A percentile compares a stretch with the other conserved stretches of the same genome.
These are phyloP conservation scores for Xylariaceae sp. DNA, from an alignment of 2,329 filamentous ascomycete genomes.

Conservation along the genomic window DNA sequence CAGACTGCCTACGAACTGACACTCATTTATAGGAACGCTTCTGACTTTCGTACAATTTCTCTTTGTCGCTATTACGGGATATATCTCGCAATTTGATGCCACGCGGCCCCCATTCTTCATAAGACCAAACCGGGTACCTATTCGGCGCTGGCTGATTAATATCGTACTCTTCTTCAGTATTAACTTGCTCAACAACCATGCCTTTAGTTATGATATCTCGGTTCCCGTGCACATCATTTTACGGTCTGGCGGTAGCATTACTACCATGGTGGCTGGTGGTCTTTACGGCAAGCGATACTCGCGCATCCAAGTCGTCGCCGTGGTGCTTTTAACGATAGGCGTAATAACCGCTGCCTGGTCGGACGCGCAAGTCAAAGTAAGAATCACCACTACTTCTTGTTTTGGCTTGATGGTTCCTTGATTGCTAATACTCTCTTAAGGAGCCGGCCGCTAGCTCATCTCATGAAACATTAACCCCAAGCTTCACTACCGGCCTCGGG, in stretches of 20 bases:
- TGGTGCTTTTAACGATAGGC: conserved; percentile 81
- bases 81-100: conserved; percentile 74
- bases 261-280: conserved; percentile 90
- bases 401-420: not conserved
- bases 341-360: conserved; percentile 89
- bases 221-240: conserved; percentile 97
- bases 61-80: conserved; percentile 79
- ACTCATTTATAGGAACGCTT: conserved; percentile 67
- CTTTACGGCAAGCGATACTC: conserved; percentile 86
- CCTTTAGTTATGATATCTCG: conserved; percentile 95
- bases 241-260: conserved; percentile 92
- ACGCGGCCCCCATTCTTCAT: conserved; percentile 74
- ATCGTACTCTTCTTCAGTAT: conserved; percentile 91
- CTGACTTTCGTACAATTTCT: conserved; percentile 90
- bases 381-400: conserved; percentile 20
- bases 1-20: conserved; percentile 13
- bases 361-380: conserved; percentile 82
- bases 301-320: conserved; percentile 77
- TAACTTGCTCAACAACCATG: conserved; percentile 96
- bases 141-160: conserved; percentile 85
- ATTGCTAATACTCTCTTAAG: conserved; percentile 37
- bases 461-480: conserved; percentile 39
- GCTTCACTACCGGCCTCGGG: conserved; percentile 72
- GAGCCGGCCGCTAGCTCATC: conserved; percentile 32
- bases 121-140: conserved; percentile 77